Conservation (phyloP, 2,329 filamentous ascomycete genomes). For the Paraconiothyrium brasiliense region DNA sequence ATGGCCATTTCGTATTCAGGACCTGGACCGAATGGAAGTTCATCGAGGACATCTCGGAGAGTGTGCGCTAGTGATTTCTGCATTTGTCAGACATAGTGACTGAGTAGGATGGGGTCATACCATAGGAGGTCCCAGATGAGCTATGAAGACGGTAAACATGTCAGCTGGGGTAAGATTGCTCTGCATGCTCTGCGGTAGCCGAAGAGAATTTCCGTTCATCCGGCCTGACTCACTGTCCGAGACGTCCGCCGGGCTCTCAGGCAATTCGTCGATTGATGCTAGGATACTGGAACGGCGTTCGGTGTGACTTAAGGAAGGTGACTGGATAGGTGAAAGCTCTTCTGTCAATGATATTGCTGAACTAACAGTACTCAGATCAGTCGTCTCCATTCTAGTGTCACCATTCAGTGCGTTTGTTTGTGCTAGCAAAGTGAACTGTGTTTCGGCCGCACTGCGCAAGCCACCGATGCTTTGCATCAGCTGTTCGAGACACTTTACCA, state of each 20-base stretch:
- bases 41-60: conserved; percentile 84
- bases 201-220: conserved; percentile 25
- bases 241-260: conserved; percentile 45
- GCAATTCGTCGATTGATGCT: conserved; percentile 54
- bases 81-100: conserved; percentile 29
- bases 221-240: conserved; percentile 43
- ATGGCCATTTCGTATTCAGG: conserved; percentile 75
- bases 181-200: conserved; percentile 38
- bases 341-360: conserved; percentile 38
- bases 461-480: conserved; percentile 91
- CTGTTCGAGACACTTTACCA: conserved; percentile 85
- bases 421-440: conserved; percentile 84
- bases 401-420: conserved; percentile 58
- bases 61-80: conserved; percentile 92
- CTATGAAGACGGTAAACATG: conserved; percentile 92
- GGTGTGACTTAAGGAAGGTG: conserved; percentile 41
- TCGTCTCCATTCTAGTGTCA: conserved; percentile 24
- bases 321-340: conserved; percentile 34
- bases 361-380: conserved; percentile 31
- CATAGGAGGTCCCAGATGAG: conserved; percentile 89
- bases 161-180: conserved; percentile 70
- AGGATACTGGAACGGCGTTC: conserved; percentile 49
- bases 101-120: conserved; percentile 41
- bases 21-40: conserved; percentile 79
- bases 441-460: conserved; percentile 85